phyloP scores from a whole-genome alignment of 2,329 filamentous ascomycete species.

The Akanthomyces muscarius region DNA sequence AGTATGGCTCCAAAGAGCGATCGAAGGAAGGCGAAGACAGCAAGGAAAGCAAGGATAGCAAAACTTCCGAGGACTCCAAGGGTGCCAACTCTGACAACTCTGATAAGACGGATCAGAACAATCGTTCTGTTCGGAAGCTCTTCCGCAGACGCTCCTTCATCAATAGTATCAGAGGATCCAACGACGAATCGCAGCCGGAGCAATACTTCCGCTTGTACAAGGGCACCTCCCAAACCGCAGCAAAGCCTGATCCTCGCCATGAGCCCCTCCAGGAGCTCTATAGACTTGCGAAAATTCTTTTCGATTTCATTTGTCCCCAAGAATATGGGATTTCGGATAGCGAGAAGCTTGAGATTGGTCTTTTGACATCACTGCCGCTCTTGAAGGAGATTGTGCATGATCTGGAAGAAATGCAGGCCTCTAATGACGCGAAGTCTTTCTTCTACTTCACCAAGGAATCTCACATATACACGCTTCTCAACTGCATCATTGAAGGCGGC shows the following conservation, averaged over 20 bases:
- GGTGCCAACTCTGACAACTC: slow-evolving; percentile 29
- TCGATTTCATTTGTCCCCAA: slow-evolving; percentile 97
- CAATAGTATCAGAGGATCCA: slow-evolving; percentile 45
- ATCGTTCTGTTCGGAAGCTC: slow-evolving; percentile 39
- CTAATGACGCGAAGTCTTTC: slow-evolving; percentile 89
- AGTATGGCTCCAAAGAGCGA: slow-evolving; percentile 44
- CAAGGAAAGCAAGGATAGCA: slow-evolving; percentile 40
- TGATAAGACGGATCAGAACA: slow-evolving; percentile 39
- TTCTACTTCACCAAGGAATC: slow-evolving; percentile 99
- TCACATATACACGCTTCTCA: slow-evolving; percentile 95
- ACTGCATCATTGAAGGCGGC: slow-evolving; percentile 95
- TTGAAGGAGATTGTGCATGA: slow-evolving; percentile 97
- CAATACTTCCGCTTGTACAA: slow-evolving; percentile 90
- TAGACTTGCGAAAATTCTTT: slow-evolving; percentile 87
- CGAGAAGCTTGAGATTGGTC: slow-evolving; percentile 97
- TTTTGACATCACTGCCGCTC: slow-evolving; percentile 87
- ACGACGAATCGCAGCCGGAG: slow-evolving; percentile 56
- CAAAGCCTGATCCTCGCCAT: slow-evolving; percentile 78
- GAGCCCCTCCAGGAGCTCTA: slow-evolving; percentile 91
- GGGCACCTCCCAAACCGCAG: slow-evolving; percentile 61
- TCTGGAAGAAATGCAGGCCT: slow-evolving; percentile 94
- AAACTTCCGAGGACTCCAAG: slow-evolving; percentile 29
- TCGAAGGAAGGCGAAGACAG: slow-evolving; percentile 38
- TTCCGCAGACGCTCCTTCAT: slow-evolving; percentile 61
- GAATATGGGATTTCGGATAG: slow-evolving; percentile 95